Evolutionary conservation across 805 yeast genomes (phyloP).

Genomic region (Tetrapisispora phaffii): DNA sequence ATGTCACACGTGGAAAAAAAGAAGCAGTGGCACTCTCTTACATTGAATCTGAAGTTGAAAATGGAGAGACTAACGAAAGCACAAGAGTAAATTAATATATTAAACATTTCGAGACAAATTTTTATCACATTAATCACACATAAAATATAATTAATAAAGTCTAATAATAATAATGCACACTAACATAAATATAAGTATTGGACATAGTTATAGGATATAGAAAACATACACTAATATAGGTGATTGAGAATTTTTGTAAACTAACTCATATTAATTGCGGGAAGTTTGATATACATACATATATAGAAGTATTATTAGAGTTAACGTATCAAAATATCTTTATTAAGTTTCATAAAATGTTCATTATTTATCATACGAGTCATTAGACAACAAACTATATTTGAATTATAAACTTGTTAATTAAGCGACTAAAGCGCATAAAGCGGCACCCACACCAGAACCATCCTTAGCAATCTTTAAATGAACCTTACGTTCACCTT

Average conservation of each 20-base stretch:
- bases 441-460: slow-evolving; percentile 94
- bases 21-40: slow-evolving; percentile 38
- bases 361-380: slow-evolving; percentile 2
- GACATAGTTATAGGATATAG: too few species aligned
- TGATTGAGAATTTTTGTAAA: too few species aligned
- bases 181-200: too few species aligned
- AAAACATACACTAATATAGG: too few species aligned
- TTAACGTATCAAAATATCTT: too few species aligned
- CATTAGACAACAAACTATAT: slow-evolving; percentile 1
- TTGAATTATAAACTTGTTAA: neutral
- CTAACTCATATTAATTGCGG: too few species aligned
- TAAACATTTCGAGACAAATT: neutral
- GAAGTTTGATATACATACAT: neutral
- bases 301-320: neutral
- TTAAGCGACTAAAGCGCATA: slow-evolving; percentile 55
- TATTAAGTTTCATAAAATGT: slow-evolving; percentile 2
- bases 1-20: slow-evolving; percentile 50
- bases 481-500: slow-evolving; percentile 64
- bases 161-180: too few species aligned
- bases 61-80: neutral
- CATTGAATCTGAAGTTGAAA: neutral
- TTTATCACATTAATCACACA: too few species aligned
- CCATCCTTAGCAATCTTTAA: slow-evolving; percentile 88
- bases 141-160: too few species aligned
- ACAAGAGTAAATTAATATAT: neutral